phyloP scores from a whole-genome alignment of 2,329 filamentous ascomycete genomes.

The Epichloe scottii region DNA sequence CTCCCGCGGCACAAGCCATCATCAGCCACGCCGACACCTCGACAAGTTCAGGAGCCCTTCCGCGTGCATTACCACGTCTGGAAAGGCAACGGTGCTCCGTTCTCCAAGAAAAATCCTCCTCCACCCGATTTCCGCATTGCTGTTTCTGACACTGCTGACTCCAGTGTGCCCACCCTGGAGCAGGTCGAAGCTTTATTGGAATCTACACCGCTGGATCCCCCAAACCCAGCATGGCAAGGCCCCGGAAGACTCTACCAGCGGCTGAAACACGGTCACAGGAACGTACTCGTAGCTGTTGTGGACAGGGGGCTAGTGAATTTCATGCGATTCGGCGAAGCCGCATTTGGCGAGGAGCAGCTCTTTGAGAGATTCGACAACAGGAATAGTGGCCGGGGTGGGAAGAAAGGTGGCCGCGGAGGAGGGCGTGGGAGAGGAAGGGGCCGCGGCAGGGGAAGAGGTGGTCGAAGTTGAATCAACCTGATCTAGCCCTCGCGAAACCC shows the following conservation, averaged over 20 bases:
- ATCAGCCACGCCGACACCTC: slow-evolving; percentile 14
- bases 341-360: slow-evolving; percentile 64
- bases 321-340: slow-evolving; percentile 65
- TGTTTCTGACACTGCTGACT: slow-evolving; percentile 64
- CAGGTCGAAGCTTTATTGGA: slow-evolving; percentile 62
- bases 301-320: slow-evolving; percentile 87
- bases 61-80: slow-evolving; percentile 70
- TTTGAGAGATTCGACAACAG: slow-evolving; percentile 44
- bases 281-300: slow-evolving; percentile 76
- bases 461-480: not conserved
- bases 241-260: slow-evolving; percentile 55
- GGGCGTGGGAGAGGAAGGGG: slow-evolving; percentile 10
- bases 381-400: slow-evolving; percentile 30
- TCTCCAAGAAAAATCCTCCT: slow-evolving; percentile 69
- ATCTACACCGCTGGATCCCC: slow-evolving; percentile 58
- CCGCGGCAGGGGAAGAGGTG: slow-evolving; percentile 10
- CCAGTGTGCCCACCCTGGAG: slow-evolving; percentile 57
- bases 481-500: too few relatives aligned
- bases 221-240: slow-evolving; percentile 22
- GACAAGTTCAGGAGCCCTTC: slow-evolving; percentile 41
- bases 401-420: slow-evolving; percentile 18
- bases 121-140: slow-evolving; percentile 74
- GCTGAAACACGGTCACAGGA: slow-evolving; percentile 73
- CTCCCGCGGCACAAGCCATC: slow-evolving; percentile 56
- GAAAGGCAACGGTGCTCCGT: slow-evolving; percentile 49